Base-by-base conservation (phyloP, 1,284 basidiomycete genomes). In the Pseudozyma thailandica region DNA sequence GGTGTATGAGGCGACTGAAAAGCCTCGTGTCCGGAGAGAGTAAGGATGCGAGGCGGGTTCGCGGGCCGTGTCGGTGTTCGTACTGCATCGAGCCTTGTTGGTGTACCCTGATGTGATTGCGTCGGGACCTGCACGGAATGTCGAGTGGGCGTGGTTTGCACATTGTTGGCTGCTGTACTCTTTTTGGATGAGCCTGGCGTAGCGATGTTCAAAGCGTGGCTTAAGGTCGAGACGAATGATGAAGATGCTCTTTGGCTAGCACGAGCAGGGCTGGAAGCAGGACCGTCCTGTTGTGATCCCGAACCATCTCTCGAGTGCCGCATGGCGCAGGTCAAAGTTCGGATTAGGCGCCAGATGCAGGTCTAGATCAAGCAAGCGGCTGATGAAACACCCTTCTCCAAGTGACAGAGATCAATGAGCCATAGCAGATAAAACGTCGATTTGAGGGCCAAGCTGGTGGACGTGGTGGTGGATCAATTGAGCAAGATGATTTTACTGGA, bases 141-240 rank as follows among this genome's bases (percentile, higher is more conserved):
- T 27, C 33, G 25, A 4, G 28, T 27, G 2, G 31, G 44, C 7
- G 38, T 43, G 10, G 50, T 35, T 27, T 45, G 46, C 13, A 30
- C 21, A 21, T 23, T 30, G 18, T 23, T 16, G 9, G 42, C 1
- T 21, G 20, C 15, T 2, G 27, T 31, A 26, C 27, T 3, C 12
- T 42, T 48, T 21, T 27, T 27, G 2, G 46, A 43, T 7, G 55
- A 50, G 1, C 26, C 48, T 12, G 56, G 63, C 12, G 53, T 60
- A 1, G 58, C 42, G 25, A 69, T 69, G 41, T 58, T 54, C 23
- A 69, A 54, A 10, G 65, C 65, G 18, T 69, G 46, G 47, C 58
- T 62, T 28, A 69, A 54, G 2, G 54, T 50, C 6, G 65, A 69
- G 12, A 61, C 50, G 15, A 54, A 69, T 1, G 65, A 62, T 2